phyloP scores from a whole-genome alignment of 1,139 yeast genomes.

The Saccharomyces hybrid region DNA sequence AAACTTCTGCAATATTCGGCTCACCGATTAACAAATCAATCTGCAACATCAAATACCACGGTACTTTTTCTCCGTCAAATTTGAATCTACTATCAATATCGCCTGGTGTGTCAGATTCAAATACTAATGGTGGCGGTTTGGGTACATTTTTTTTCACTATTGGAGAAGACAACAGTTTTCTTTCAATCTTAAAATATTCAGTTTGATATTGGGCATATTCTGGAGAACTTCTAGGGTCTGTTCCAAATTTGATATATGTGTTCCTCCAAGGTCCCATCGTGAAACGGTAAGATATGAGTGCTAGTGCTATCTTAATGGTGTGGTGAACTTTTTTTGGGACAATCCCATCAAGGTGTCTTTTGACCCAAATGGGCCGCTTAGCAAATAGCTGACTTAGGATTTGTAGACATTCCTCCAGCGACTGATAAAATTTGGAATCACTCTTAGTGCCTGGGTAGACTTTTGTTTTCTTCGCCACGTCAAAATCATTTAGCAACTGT shows the following conservation, averaged over 20 bases:
- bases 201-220: conserved; percentile 66
- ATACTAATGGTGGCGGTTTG: conserved; percentile 30
- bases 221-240: conserved; percentile 57
- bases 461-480: conserved; percentile 27
- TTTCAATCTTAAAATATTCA: conserved; percentile 55
- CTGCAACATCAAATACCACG: conserved; percentile 66
- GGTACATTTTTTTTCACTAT: conserved; percentile 38
- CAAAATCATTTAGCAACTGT: conserved; percentile 34
- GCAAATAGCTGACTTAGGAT: conserved; percentile 50
- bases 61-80: conserved; percentile 67
- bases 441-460: conserved; percentile 29
- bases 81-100: conserved; percentile 40
- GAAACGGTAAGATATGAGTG: conserved; percentile 72
- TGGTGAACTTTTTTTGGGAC: conserved; percentile 45
- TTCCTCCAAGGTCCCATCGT: conserved; percentile 95
- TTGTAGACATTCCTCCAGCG: conserved; percentile 36
- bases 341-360: conserved; percentile 61
- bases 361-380: conserved; percentile 76
- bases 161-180: conserved; percentile 24
- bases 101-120: conserved; percentile 27
- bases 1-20: conserved; percentile 46
- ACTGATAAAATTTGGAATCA: conserved; percentile 34
- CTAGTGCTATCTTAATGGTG: conserved; percentile 65
- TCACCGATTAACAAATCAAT: conserved; percentile 71
- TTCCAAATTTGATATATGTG: conserved; percentile 71